Evolutionary conservation across 441 rosid genomes (phyloP).

Genomic region (Jatropha multifida): DNA sequence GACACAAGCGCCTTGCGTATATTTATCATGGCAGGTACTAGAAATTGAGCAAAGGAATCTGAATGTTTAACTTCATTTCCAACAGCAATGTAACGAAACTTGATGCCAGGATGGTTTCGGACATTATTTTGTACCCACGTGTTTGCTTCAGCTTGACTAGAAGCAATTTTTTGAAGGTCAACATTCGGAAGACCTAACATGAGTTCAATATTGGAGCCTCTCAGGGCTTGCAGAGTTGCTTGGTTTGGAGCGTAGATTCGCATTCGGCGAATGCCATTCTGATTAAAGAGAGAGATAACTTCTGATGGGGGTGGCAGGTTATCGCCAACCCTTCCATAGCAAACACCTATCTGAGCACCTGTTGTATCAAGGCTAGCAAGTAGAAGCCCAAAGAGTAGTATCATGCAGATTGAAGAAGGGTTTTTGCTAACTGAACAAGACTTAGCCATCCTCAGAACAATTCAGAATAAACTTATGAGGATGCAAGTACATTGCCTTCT

Average conservation of each 20-base stretch:
- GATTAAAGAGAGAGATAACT: slow-evolving; percentile 50
- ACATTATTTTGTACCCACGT: slow-evolving; percentile 50
- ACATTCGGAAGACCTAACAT: slow-evolving; percentile 20
- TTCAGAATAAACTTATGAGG: background rate
- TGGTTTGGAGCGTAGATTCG: slow-evolving; percentile 27
- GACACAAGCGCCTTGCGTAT: slow-evolving; percentile 19
- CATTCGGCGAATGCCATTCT: slow-evolving; percentile 28
- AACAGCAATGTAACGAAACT: slow-evolving; percentile 47
- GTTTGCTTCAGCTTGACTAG: slow-evolving; percentile 42
- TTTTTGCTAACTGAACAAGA: background rate
- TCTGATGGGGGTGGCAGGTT: slow-evolving; percentile 26
- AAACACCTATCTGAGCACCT: slow-evolving; percentile 14
- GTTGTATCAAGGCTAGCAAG: slow-evolving; percentile 24
- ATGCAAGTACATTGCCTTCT: background rate
- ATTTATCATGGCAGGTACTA: slow-evolving; percentile 32
- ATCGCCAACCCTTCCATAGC: background rate
- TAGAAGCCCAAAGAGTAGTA: slow-evolving; percentile 24
- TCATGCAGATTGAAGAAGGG: slow-evolving; percentile 1
- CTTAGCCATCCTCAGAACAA: slow-evolving; percentile 18
- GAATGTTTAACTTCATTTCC: slow-evolving; percentile 48
- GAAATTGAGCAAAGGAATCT: slow-evolving; percentile 26
- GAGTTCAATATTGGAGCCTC: slow-evolving; percentile 23
- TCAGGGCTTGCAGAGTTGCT: slow-evolving; percentile 24
- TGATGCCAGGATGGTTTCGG: slow-evolving; percentile 18
- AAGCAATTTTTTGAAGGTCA: slow-evolving; percentile 36